Percentiles rank a stretch among this genome's conserved stretches.
Evolutionary conservation across 2,329 filamentous ascomycete species (phyloP).

Genomic region (Fusarium sp.): DNA sequence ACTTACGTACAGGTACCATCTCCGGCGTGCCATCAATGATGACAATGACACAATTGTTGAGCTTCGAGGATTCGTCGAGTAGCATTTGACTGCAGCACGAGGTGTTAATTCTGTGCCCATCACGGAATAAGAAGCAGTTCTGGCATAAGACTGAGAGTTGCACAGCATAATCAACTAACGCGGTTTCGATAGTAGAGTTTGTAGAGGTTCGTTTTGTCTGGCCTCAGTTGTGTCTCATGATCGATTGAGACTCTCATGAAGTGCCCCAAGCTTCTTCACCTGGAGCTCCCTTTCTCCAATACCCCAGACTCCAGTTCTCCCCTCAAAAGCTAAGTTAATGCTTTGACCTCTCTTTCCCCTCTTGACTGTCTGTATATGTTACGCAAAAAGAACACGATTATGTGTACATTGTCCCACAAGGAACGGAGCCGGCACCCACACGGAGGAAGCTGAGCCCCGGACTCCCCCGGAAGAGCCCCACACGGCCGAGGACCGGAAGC

Average conservation of each 20-base stretch:
- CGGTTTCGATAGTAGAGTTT: constrained; percentile 25
- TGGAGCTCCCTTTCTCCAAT: constrained; percentile 28
- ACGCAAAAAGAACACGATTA: constrained; percentile 10
- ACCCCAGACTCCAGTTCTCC: constrained; percentile 31
- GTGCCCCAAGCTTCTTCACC: constrained; percentile 10
- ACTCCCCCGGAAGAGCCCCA: constrained; percentile 44
- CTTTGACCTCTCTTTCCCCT: not conserved
- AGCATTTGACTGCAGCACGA: constrained; percentile 36
- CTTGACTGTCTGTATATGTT: not conserved
- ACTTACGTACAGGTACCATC: constrained; percentile 43
- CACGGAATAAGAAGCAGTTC: constrained; percentile 22
- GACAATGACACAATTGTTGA: constrained; percentile 46
- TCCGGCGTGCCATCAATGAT: constrained; percentile 44
- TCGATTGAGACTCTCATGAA: not conserved
- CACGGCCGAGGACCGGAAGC: constrained; percentile 42
- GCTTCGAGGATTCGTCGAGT: constrained; percentile 15
- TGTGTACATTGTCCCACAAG: constrained; percentile 20
- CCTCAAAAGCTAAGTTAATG: constrained; percentile 1
- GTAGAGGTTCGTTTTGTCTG: constrained; percentile 23
- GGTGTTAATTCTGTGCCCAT: constrained; percentile 20
- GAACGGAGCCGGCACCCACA: constrained; percentile 38
- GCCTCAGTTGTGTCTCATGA: constrained; percentile 7
- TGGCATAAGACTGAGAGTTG: constrained; percentile 31
- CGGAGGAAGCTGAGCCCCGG: constrained; percentile 37
- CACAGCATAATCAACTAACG: constrained; percentile 26